Percentiles rank a stretch among this genome's conserved stretches.
phyloP scores from a whole-genome alignment of 2,329 filamentous ascomycete genomes.

The Nannizzia gypsea region DNA sequence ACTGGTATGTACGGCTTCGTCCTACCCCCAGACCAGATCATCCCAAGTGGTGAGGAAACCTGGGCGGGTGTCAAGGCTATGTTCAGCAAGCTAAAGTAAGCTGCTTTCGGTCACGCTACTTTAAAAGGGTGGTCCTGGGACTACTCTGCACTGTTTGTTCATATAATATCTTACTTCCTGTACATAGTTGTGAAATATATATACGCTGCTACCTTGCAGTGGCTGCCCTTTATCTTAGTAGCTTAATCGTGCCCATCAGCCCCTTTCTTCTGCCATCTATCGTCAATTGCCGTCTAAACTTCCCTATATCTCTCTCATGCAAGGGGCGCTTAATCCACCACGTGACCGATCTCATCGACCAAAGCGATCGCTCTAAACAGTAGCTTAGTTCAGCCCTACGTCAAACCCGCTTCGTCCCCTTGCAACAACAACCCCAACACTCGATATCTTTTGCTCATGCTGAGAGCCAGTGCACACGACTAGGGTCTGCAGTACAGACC shows the following conservation, averaged over 20 bases:
- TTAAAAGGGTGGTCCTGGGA: neutral
- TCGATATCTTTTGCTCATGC: neutral
- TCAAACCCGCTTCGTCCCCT: neutral
- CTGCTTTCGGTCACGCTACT: neutral
- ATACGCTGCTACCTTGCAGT: neutral
- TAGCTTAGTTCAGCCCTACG: constrained; percentile 3
- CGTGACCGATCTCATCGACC: neutral
- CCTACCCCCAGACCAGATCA: constrained; percentile 39
- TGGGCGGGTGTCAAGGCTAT: constrained; percentile 30
- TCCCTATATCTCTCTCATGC: neutral
- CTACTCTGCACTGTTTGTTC: neutral
- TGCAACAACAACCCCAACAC: neutral
- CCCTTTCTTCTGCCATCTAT: too few relatives aligned
- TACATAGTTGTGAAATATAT: neutral
- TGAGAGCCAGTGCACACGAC: neutral
- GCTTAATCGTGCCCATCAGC: too few relatives aligned
- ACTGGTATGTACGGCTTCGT: constrained; percentile 40
- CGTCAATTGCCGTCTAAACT: neutral
- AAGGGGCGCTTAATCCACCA: neutral
- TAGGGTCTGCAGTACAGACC: neutral
- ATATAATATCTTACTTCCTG: neutral
- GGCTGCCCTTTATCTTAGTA: too few relatives aligned
- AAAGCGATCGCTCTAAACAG: neutral
- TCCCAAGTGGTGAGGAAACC: constrained; percentile 37
- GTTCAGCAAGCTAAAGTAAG: constrained; percentile 5